Base-by-base conservation (phyloP, 2,329 filamentous ascomycete species). In the Claviceps digitariae region DNA sequence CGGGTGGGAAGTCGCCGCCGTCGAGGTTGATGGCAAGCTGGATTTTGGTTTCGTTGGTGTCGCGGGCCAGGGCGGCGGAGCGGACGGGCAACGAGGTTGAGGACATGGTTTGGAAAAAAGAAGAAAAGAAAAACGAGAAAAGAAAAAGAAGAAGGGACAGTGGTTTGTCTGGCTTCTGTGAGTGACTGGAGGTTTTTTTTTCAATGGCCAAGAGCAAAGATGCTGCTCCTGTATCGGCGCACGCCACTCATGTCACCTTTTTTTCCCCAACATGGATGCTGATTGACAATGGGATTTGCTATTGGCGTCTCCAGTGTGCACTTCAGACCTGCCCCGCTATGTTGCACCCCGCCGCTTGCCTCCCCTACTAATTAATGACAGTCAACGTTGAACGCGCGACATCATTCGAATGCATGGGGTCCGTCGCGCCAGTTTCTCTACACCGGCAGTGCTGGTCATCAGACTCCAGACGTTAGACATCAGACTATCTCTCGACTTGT, bases 11-110 rank as follows among this genome's bases (percentile, higher is more conserved):
- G 44, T 75, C 76, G 63, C 91, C 93, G 66, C 93, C 93, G 71
- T 98, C 93, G 57, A 98, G 80, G 72, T 93, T 95, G 62, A 98
- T 78, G 41, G 88, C 87, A 58, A 97, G 78, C 67, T 93, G 84
- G 69, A 98, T 95, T 68, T 94, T 95, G 67, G 93, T 98, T 75
- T 98, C 93, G 74, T 97, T 97, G 64, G 93, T 98, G 71, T 91
- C 85, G 67, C 93, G 89, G 59, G 86, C 83, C 62, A 97, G 74
- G 52, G 84, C 81, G 50, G 88, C 83, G 69, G 84, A 88, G 66
- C 91, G 86, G 45, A 70, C 65, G 52, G 62, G 53, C 21, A 20
- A 29, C 34, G 59, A 53, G 46, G 63, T 47, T 45, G 64, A 56
- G 38, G 59, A 57, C 64, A 65, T 67, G 48, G 31, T 44, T 34